A percentile compares a stretch with the other conserved stretches of the same genome.
These are phyloP conservation scores for Stephanodiscus minutulus DNA, from an alignment of 108 stramenopile genomes.

Conservation along the genomic window DNA sequence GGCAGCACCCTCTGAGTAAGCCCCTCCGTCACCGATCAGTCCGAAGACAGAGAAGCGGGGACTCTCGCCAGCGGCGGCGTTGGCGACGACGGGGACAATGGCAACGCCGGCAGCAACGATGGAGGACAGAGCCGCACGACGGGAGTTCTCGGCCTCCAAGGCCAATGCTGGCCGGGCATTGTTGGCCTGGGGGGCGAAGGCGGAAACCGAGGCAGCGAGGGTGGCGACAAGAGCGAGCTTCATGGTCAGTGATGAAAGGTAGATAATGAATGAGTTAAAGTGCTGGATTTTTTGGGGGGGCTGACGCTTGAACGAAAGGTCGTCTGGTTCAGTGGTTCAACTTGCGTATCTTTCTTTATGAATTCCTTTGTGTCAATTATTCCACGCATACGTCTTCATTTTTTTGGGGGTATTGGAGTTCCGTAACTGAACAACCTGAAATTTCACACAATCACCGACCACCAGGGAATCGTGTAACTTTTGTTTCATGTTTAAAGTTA, in stretches of 20 bases:
- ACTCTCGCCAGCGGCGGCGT: slow-evolving; percentile 85
- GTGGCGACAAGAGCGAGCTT: slow-evolving; percentile 82
- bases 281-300: too few relatives aligned
- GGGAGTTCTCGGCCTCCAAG: slow-evolving; percentile 54
- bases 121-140: slow-evolving; percentile 73
- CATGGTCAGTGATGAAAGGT: slow-evolving; percentile 70
- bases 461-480: too few relatives aligned
- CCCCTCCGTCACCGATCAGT: slow-evolving; percentile 78
- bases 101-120: slow-evolving; percentile 80
- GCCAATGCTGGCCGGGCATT: slow-evolving; percentile 35
- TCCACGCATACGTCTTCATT: too few relatives aligned
- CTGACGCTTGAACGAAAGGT: neutral
- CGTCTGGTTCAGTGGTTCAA: slow-evolving; percentile 13
- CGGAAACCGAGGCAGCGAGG: slow-evolving; percentile 74
- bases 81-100: slow-evolving; percentile 78
- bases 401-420: too few relatives aligned
- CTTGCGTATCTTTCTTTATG: slow-evolving; percentile 6
- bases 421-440: too few relatives aligned
- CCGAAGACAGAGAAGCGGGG: slow-evolving; percentile 92
- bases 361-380: too few relatives aligned
- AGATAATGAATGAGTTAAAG: too few relatives aligned
- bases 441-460: too few relatives aligned
- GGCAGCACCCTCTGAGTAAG: slow-evolving; percentile 88
- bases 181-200: slow-evolving; percentile 61
- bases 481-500: too few relatives aligned